Evolutionary conservation across 2,329 filamentous ascomycete genomes (phyloP).

Genomic region (Capronia americana): DNA sequence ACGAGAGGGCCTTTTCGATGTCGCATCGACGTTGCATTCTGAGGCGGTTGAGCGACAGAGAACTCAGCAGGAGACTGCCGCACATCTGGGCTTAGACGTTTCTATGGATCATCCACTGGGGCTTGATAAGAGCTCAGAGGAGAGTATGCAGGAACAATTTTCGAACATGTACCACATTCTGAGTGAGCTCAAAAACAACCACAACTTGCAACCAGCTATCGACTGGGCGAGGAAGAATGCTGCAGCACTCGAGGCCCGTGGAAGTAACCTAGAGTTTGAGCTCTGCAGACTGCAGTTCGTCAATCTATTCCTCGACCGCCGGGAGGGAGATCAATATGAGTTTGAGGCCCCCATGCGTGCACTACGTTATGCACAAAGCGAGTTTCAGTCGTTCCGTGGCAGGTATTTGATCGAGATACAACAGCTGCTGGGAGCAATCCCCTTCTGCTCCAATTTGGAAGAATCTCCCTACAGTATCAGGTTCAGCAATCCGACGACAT

Average conservation of each 20-base stretch:
- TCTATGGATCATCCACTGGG: slow-evolving; percentile 38
- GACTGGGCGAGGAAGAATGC: slow-evolving; percentile 80
- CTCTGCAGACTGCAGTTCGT: slow-evolving; percentile 88
- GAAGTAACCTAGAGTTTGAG: slow-evolving; percentile 95
- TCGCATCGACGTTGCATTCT: slow-evolving; percentile 81
- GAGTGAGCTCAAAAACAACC: slow-evolving; percentile 71
- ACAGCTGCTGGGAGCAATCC: slow-evolving; percentile 79
- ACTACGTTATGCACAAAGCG: slow-evolving; percentile 73
- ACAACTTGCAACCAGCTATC: slow-evolving; percentile 82
- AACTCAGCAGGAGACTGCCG: slow-evolving; percentile 40
- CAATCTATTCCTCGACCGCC: slow-evolving; percentile 76
- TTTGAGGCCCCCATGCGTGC: slow-evolving; percentile 65
- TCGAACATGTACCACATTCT: slow-evolving; percentile 90
- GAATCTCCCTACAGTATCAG: slow-evolving; percentile 79
- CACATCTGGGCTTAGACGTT: slow-evolving; percentile 44
- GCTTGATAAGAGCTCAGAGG: slow-evolving; percentile 41
- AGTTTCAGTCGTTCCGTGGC: slow-evolving; percentile 76
- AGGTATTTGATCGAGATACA: slow-evolving; percentile 81
- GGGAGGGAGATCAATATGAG: slow-evolving; percentile 53
- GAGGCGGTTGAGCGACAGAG: slow-evolving; percentile 58
- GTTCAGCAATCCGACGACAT: slow-evolving; percentile 77
- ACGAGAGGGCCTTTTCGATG: slow-evolving; percentile 89
- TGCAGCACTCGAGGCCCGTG: slow-evolving; percentile 73
- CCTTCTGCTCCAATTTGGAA: slow-evolving; percentile 75
- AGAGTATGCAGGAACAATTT: slow-evolving; percentile 73